Conservation (phyloP, 176 grass and related monocot species). For the Thinopyrum elongatum region DNA sequence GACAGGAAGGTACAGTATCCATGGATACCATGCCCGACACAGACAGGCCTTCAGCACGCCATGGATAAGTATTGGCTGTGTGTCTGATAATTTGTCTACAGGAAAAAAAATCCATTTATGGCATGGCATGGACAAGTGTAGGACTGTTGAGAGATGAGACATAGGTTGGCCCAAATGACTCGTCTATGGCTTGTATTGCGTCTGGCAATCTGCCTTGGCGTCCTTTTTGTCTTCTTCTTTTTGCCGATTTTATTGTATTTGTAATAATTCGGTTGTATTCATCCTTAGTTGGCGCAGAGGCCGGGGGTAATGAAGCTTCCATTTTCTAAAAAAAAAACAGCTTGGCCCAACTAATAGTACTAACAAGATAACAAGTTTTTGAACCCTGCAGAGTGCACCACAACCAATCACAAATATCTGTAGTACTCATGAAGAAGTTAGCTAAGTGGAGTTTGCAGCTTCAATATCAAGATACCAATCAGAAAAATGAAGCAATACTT, state of each 20-base stretch:
- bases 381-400: not conserved
- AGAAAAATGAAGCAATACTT: conserved; percentile 10
- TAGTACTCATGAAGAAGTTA: not conserved
- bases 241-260: not conserved
- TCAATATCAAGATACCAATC: not conserved
- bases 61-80: not conserved
- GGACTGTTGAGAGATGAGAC: not conserved
- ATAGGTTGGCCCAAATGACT: not conserved
- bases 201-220: not conserved
- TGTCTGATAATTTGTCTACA: not conserved
- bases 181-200: not conserved
- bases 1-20: not conserved
- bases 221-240: not conserved
- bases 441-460: not conserved
- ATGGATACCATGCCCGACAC: not conserved
- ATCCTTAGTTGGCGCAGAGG: not conserved
- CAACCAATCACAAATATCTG: conserved; percentile 4
- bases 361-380: not conserved
- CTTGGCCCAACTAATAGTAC: not conserved
- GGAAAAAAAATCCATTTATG: not conserved
- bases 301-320: not conserved
- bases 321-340: not conserved
- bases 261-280: not conserved
- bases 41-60: not conserved
- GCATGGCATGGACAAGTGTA: conserved; percentile 1